phyloP scores from a whole-genome alignment of 176 grass and related monocot species.

The Musa itinerans region DNA sequence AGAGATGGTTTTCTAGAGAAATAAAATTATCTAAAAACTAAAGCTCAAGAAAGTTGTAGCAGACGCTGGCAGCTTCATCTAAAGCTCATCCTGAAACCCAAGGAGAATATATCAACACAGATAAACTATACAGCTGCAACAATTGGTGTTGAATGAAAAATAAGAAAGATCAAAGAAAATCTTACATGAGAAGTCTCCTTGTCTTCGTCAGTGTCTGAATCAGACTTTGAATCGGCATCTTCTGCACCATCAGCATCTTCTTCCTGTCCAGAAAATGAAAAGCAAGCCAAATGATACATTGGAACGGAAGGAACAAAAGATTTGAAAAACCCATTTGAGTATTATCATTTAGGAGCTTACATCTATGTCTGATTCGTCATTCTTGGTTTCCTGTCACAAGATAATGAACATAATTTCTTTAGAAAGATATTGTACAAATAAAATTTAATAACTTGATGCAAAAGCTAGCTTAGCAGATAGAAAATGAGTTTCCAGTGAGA shows the following conservation, averaged over 20 bases:
- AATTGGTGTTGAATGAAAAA: not conserved
- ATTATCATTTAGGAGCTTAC: not conserved
- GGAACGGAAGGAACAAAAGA: not conserved
- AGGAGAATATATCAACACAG: not conserved
- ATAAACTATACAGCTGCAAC: not conserved
- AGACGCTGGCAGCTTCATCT: conserved; percentile 14
- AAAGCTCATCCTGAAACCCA: conserved; percentile 66
- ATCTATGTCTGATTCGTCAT: not conserved
- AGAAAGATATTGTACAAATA: not conserved
- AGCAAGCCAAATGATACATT: not conserved
- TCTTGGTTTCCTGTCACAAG: not conserved
- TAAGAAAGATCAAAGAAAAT: not conserved
- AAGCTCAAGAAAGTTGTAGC: no score
- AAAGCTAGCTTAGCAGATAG: not conserved
- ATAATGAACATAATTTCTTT: not conserved
- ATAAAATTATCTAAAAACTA: no score
- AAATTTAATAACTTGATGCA: not conserved
- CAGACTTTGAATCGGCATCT: conserved; percentile 47
- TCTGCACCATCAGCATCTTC: conserved; percentile 38
- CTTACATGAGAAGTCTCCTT: conserved; percentile 26
- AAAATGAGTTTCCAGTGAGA: no score
- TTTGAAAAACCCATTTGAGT: not conserved
- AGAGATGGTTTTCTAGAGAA: no score
- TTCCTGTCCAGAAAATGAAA: conserved; percentile 20
- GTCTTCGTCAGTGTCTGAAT: conserved; percentile 27